Base-by-base conservation (phyloP, 1,139 yeast species). In the Candida sanyaensis region DNA sequence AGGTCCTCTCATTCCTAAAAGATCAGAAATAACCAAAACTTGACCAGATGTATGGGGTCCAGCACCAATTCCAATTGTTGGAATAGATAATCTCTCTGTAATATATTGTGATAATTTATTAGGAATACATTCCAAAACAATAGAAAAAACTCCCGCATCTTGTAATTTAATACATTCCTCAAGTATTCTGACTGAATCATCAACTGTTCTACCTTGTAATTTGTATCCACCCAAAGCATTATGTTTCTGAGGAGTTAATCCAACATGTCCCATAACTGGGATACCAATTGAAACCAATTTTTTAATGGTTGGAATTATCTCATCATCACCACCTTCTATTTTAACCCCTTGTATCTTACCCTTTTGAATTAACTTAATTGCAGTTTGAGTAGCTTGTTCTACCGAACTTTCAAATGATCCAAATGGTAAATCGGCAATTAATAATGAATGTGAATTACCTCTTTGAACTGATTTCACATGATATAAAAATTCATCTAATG, bases 61-160 rank as follows among this genome's bases (percentile, higher is more conserved):
- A 0, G 98, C 97, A 6, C 99, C 99, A 46, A 93, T 93, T 6
- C 99, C 98, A 54, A 93, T 91, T 1, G 96, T 89, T 0, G 99
- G 98, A 1, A 92, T 73, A 0, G 64, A 50, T 29, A 91, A 65
- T 28, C 71, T 69, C 2, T 73, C 62, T 0, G 97, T 88, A 39
- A 93, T 81, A 49, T 72, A 70, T 42, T 73, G 66, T 0, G 93
- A 93, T n/a, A 93, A 69, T 50, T 77, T 78, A 48, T 81, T 81
- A 2, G 99, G 99, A 8, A 93, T 79, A 45, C 97, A 96, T 60
- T 93, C 99, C 9, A 93, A 64, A 1, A 93, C 84, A 1, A 91
- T 63, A 37, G 86, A 65, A 58, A 88, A 88, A 21, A 86, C 89
- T 0, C 99, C 99, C 0, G 92, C 84, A 12, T 78, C 71, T 61